Evolutionary conservation across 2,329 filamentous ascomycete species (phyloP), one percentile per base, ranked within the genome.

Genomic region (Cercospora sp.): DNA sequence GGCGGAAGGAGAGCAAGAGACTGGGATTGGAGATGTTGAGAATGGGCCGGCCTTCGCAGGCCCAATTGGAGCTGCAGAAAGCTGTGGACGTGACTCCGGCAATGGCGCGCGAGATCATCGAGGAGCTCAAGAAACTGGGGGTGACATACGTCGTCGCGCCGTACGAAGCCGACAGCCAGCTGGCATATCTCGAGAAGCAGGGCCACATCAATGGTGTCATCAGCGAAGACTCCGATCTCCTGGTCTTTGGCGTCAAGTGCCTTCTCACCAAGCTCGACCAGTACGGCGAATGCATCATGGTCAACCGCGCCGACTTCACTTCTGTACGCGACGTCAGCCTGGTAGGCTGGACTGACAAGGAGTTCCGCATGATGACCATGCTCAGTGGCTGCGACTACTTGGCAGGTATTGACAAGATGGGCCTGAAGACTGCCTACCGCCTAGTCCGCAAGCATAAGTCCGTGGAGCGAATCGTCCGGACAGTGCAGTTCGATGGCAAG

Each of bases 301-400:
- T 99, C 78, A 93, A 93, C 75, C 90, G 95, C 37, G 88, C 88
- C 13, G 92, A 97, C 77, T 98, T 99, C 77, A 91, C 92, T 63
- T 89, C 92, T 32, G 96, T 93, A 72, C 90, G 91, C 61, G 95
- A 97, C 72, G 86, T 98, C 60, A 97, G 91, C 64, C 82, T 99
- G 49, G 90, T 93, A 3, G 94, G 94, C 7, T 99, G 94, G 94
- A 91, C 92, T 1, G 94, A 98, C 78, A 85, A 86, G 9, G 92
- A 97, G 73, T 99, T 99, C 75, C 88, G 95, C 68, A 89, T 89
- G 63, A 99, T 99, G 95, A 93, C 94, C 49, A 99, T 99, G 73
- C 82, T 99, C 68, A 97, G 93, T 77, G 95, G 95, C 7, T 99
- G 95, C 78, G 95, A 99, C 78, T 99, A 99, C 79, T 86, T 98